Evolutionary conservation across 2,329 filamentous ascomycete species (phyloP), one percentile per base, ranked within the genome.

Genomic region (Clonostachys rhizophaga): DNA sequence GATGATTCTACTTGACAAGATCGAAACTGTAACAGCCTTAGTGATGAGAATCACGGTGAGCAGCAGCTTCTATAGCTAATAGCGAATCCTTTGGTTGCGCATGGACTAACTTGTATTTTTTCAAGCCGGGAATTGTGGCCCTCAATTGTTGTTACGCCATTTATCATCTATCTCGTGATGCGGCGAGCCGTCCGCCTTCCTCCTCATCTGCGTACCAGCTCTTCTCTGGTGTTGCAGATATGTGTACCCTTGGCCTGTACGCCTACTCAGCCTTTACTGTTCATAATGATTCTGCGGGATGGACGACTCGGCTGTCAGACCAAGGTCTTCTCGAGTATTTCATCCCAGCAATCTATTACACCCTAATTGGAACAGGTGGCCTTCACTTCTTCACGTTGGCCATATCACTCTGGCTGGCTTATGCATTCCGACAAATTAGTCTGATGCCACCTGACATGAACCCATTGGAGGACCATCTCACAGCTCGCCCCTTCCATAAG

Each of bases 371-470:
- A 8, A 76, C 83, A 9, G 84, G 78, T 12, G 81, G 77, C 2
- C 62, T 95, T 17, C 91, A 96, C 61, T 57, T 87, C 1, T 52
- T 89, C 10, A 89, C 89, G 2, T 66, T 94, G 2, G 65, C 73
- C 16, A 71, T 95, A 35, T 89, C 89, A 6, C 62, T 89, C 34
- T 96, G 87, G 68, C 74, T 97, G 24, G 82, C 83, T 14, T 63
- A 88, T 45, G 80, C 87, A 55, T 97, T 96, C 79, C 81, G 85
- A 39, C 86, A 87, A 59, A 96, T 97, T 57, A 76, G 84, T 6
- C 74, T 77, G 17, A 78, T 96, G 63, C 92, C 92, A 6, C 91
- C 92, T 0, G 92, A 97, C 60, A 90, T 96, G 87, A 97, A 97
- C 62, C 92, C 92, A 2, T 75, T 97, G 13, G 91, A 96, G 62